Base-by-base conservation (phyloP, 2,329 filamentous ascomycete genomes). In the Blumeria hordei region DNA sequence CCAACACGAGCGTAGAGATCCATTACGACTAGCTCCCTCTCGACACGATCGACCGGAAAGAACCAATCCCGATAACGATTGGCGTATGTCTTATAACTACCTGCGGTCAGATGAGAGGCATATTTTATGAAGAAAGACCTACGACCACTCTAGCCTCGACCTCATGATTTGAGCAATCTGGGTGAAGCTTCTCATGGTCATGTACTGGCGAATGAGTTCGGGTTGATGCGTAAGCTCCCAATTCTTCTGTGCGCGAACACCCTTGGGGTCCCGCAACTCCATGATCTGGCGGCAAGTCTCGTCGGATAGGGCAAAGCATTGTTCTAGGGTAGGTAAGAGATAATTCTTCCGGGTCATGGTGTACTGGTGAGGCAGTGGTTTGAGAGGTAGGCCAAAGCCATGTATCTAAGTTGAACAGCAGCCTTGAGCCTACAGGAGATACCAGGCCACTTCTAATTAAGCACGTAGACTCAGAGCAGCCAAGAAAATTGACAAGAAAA, bases 11-110 rank as follows among this genome's bases (percentile, higher is more conserved):
- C 55, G 55, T 60, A 63, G 5, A 63, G 49, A 35, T 59, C 57
- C 16, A 59, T 55, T 33, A 63, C 57, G 1, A 51, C 55, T 47
- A 60, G 56, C 44, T 63, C 60, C 35, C 60, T 57, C 21, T 60
- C 59, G 10, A 47, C 55, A 32, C 58, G 55, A 45, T 60, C 58
- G 1, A 60, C 56, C 11, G 60, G 60, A 16, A 62, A 59, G 43
- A 58, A 55, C 60, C 61, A 63, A 35, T 60, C 60, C 12, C 59
- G 56, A 53, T 60, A 63, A 18, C 61, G 59, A 57, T 62, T 60
- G 34, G 58, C 56, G 41, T 60, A 63, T 18, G 61, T 63, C 49
- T 63, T 62, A 56, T 63, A 63, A 37, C 61, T 62, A 33, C 52
- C 21, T 6, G 37, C 36, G 12, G 49, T 51, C 12, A 49, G 33